phyloP scores from a whole-genome alignment of 2,329 filamentous ascomycete species.

The Pezicula neosporulosa region DNA sequence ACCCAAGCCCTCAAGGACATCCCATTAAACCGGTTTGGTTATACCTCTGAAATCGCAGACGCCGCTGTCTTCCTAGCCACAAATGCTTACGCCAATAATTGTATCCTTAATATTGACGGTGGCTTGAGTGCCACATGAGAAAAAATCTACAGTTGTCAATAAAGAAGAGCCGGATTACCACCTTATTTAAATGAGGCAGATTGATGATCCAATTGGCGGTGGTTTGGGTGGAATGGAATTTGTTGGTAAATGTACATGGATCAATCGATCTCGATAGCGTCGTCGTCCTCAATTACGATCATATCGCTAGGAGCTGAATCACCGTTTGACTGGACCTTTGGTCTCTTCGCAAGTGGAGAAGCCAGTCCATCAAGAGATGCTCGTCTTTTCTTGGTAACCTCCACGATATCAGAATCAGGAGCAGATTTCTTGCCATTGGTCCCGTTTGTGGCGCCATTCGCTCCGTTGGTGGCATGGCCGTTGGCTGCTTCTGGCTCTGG shows the following conservation, averaged over 20 bases:
- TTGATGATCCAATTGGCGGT: neutral
- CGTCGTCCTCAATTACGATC: slow-evolving; percentile 36
- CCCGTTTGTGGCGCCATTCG: slow-evolving; percentile 9
- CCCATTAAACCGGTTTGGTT: slow-evolving; percentile 64
- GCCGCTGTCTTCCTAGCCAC: slow-evolving; percentile 73
- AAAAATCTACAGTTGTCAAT: neutral
- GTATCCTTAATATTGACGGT: slow-evolving; percentile 80
- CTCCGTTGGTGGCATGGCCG: slow-evolving; percentile 6
- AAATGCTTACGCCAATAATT: slow-evolving; percentile 84
- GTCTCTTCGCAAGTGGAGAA: slow-evolving; percentile 16
- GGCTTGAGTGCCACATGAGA: slow-evolving; percentile 66
- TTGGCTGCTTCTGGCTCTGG: slow-evolving; percentile 9
- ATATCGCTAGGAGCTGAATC: slow-evolving; percentile 19
- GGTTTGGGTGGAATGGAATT: too few relatives aligned
- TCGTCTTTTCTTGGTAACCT: slow-evolving; percentile 26
- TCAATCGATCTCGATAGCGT: slow-evolving; percentile 65
- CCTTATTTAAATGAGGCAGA: neutral
- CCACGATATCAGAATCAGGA: too few relatives aligned
- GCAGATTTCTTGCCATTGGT: too few relatives aligned
- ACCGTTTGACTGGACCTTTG: slow-evolving; percentile 37
- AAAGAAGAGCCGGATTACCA: neutral
- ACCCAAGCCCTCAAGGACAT: slow-evolving; percentile 45
- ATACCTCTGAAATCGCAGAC: slow-evolving; percentile 71
- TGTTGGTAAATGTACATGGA: slow-evolving; percentile 1
- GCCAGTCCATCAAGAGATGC: slow-evolving; percentile 19